phyloP scores from a whole-genome alignment of 2,329 filamentous ascomycete species.

The Fusarium sp. region DNA sequence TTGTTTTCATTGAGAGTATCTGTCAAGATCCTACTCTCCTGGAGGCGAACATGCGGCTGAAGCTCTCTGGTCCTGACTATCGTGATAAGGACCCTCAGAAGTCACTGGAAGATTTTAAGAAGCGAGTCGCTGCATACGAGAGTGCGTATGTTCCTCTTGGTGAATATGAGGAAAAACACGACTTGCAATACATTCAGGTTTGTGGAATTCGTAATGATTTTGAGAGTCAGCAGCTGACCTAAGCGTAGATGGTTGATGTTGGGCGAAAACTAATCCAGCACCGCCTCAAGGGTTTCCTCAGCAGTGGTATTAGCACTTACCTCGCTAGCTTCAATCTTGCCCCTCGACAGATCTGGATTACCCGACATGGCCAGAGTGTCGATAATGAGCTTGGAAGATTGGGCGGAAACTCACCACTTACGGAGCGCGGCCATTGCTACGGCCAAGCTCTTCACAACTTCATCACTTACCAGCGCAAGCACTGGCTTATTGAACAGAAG shows the following conservation, averaged over 20 bases:
- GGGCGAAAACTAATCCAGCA: slow-evolving; percentile 93
- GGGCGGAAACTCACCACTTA: slow-evolving; percentile 88
- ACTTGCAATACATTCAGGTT: slow-evolving; percentile 91
- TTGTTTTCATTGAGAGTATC: slow-evolving; percentile 94
- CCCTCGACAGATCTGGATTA: slow-evolving; percentile 97
- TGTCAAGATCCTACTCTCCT: slow-evolving; percentile 86
- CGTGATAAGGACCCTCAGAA: slow-evolving; percentile 88
- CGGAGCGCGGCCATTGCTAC: slow-evolving; percentile 81
- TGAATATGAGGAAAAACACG: slow-evolving; percentile 87
- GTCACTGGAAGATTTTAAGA: slow-evolving; percentile 90
- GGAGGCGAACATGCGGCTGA: slow-evolving; percentile 96
- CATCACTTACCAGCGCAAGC: slow-evolving; percentile 79
- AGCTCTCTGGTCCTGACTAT: slow-evolving; percentile 95
- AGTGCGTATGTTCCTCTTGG: slow-evolving; percentile 93
- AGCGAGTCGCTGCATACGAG: slow-evolving; percentile 91
- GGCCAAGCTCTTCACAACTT: slow-evolving; percentile 83
- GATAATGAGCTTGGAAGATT: slow-evolving; percentile 91
- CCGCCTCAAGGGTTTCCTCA: slow-evolving; percentile 90
- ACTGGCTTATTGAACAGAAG: slow-evolving; percentile 85
- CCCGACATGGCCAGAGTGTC: slow-evolving; percentile 87
- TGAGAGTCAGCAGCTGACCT: slow-evolving; percentile 38
- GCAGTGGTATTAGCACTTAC: slow-evolving; percentile 92
- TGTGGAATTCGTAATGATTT: slow-evolving; percentile 9
- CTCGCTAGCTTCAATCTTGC: slow-evolving; percentile 96
- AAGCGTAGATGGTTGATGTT: slow-evolving; percentile 85